phyloP scores from a whole-genome alignment of 345 rosid species.

The Corchorus capsularis region DNA sequence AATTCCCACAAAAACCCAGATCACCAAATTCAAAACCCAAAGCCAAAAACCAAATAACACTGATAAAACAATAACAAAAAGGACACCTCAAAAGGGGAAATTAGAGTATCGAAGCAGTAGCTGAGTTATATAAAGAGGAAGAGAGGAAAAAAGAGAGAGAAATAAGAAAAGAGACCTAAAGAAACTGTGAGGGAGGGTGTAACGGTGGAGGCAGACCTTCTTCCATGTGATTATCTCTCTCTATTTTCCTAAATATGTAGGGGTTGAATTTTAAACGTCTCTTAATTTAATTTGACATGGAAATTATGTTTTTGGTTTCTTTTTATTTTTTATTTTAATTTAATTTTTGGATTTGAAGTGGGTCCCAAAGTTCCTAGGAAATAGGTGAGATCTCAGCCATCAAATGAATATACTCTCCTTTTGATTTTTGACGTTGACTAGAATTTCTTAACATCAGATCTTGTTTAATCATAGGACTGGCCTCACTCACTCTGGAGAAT shows the following conservation, averaged over 20 bases:
- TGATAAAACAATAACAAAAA: constrained; percentile 21
- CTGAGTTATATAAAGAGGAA: constrained; percentile 11
- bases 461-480: neutral
- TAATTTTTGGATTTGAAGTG: neutral
- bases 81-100: constrained; percentile 24
- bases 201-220: constrained; percentile 48
- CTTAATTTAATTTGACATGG: constrained; percentile 28
- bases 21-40: constrained; percentile 19
- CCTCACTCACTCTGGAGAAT: neutral
- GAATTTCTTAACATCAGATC: neutral
- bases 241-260: constrained; percentile 5
- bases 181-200: constrained; percentile 34
- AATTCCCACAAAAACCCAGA: constrained; percentile 16
- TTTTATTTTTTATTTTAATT: neutral
- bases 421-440: constrained; percentile 11
- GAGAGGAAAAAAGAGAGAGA: constrained; percentile 4
- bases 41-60: constrained; percentile 19
- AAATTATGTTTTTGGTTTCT: constrained; percentile 4
- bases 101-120: constrained; percentile 24
- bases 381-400: constrained; percentile 14
- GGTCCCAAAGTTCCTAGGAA: neutral
- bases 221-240: constrained; percentile 47
- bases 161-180: constrained; percentile 36
- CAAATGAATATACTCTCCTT: neutral
- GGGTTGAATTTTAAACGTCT: constrained; percentile 40